phyloP scores from a whole-genome alignment of 257 asterid genomes.

The Lantana camara region DNA sequence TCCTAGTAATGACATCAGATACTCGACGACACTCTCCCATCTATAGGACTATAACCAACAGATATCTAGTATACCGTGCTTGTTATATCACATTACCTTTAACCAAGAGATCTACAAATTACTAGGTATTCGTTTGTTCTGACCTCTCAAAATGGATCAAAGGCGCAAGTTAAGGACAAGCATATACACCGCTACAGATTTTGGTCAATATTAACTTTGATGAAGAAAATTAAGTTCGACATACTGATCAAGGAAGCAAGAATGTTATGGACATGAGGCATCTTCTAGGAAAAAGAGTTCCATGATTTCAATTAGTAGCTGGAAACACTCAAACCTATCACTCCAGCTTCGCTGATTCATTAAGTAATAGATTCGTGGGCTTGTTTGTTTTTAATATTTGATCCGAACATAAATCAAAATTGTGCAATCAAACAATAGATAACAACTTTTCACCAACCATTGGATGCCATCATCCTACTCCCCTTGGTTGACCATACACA shows the following conservation, averaged over 20 bases:
- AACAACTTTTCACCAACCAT: neutral
- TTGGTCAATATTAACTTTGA: neutral
- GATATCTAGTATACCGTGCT: neutral
- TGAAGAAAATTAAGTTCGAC: neutral
- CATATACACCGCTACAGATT: neutral
- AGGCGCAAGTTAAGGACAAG: neutral
- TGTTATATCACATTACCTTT: neutral
- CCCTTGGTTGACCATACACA: neutral
- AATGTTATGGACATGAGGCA: neutral
- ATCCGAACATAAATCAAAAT: neutral
- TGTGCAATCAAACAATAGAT: neutral
- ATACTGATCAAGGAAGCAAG: neutral
- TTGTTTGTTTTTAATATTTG: neutral
- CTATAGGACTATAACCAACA: neutral
- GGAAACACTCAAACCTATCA: slow-evolving; percentile 9
- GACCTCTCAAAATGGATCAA: neutral
- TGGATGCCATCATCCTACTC: neutral
- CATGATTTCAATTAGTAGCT: neutral
- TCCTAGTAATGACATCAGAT: neutral
- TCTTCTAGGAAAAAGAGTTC: neutral
- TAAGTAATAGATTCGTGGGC: neutral
- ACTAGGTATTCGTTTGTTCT: neutral
- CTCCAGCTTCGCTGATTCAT: neutral
- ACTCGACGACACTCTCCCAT: neutral
- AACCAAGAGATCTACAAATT: neutral